Evolutionary conservation across 1,284 basidiomycete species (phyloP), one percentile per base, ranked within the genome.

Genomic region (Leccinum brunneo-olivaceum): DNA sequence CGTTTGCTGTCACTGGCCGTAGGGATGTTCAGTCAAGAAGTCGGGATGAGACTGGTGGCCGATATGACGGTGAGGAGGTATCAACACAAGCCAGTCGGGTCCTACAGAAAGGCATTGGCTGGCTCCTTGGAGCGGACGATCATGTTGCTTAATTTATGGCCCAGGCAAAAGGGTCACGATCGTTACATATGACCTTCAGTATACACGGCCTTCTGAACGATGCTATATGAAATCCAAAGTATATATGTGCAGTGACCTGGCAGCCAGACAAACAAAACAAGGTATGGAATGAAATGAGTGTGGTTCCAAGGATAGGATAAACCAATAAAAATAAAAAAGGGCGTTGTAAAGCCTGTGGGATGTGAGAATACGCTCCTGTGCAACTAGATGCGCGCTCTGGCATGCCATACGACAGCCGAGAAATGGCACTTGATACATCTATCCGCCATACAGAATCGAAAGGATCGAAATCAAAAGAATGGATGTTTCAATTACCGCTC

Each of bases 41-140:
- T 45, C 63, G 59, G 12, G 63, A 64, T 11, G 70, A 65, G 32
- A 66, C 64, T 46, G 64, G 70, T 45, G 55, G 68, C 14, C 59
- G 67, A 39, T 61, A 65, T 34, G 73, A 75, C 36, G 66, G 68
- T 18, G 76, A 74, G 14, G 81, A 86, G 44, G 79, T 89, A 18
- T 80, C 82, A 14, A 65, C 72, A 5, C 82, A 86, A 51, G 85
- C 88, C 9, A 78, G 77, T 34, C 76, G 81, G 29, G 84, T 77
- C 15, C 63, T 92, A 28, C 83, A 85, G 37, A 81, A 82, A 56
- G 90, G 89, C 11, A 84, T 92, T 39, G 88, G 88, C 7, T 92
- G 89, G 89, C 68, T 92, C 23, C 83, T 92, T 50, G 90, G 89
- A 27, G 84, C 81, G 15, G 87, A 90, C 44, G 79, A 78, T n/a